phyloP scores from a whole-genome alignment of 192 early-diverging fungal species.

The Umbelopsis sp. region DNA sequence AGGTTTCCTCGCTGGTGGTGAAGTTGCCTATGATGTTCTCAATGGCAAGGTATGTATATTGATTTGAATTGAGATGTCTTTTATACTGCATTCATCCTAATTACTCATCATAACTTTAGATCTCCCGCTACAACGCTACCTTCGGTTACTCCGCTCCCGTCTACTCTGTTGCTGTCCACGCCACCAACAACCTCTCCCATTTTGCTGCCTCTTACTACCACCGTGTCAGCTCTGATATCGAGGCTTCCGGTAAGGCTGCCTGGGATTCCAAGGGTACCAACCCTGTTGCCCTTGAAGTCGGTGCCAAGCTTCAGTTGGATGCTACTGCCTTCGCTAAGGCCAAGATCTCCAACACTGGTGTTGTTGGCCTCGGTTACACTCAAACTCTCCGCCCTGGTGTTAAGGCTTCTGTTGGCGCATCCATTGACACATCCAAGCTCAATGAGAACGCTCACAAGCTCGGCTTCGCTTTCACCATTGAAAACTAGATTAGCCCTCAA shows the following conservation, averaged over 20 bases:
- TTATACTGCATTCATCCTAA: background rate
- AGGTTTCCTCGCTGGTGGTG: slow-evolving; percentile 90
- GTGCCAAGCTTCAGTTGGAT: slow-evolving; percentile 93
- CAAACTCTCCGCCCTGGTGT: slow-evolving; percentile 91
- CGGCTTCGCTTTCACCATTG: slow-evolving; percentile 87
- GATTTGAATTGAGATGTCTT: background rate
- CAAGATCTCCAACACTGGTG: slow-evolving; percentile 81
- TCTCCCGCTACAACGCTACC: slow-evolving; percentile 86
- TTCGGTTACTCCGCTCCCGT: slow-evolving; percentile 85
- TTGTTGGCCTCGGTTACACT: slow-evolving; percentile 89
- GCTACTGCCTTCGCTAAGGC: slow-evolving; percentile 87
- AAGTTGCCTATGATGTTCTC: slow-evolving; percentile 91
- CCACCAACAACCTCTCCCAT: slow-evolving; percentile 84
- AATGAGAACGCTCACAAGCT: slow-evolving; percentile 95
- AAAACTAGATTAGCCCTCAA: slow-evolving; percentile 65
- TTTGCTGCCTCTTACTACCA: slow-evolving; percentile 98
- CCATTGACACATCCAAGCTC: slow-evolving; percentile 92
- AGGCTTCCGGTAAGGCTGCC: slow-evolving; percentile 93
- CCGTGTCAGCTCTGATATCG: slow-evolving; percentile 86
- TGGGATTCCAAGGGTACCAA: slow-evolving; percentile 82
- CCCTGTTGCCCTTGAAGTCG: slow-evolving; percentile 85
- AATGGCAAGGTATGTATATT: slow-evolving; percentile 60
- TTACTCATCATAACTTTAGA: background rate
- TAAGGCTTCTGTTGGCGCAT: slow-evolving; percentile 90
- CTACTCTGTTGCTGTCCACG: slow-evolving; percentile 88